Conservation (phyloP, 805 yeast genomes). For the Barnettozyma sp. region DNA sequence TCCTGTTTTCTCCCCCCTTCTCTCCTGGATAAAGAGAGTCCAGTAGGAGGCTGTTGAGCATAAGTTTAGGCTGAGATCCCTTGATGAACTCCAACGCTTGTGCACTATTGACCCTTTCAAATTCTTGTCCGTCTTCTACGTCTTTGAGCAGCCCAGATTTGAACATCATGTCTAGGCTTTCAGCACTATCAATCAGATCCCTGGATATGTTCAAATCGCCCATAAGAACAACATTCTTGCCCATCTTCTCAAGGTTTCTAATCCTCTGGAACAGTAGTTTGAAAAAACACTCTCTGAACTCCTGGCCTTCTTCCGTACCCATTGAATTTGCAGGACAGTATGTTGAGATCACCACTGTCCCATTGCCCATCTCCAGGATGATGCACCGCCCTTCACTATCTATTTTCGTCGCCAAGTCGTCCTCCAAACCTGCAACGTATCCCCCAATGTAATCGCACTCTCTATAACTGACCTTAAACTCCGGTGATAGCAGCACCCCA, state of each 20-base stretch:
- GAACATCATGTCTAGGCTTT: constrained; percentile 42
- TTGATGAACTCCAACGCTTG: constrained; percentile 31
- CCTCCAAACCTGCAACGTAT: constrained; percentile 40
- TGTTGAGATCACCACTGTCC: constrained; percentile 53
- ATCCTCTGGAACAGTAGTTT: constrained; percentile 55
- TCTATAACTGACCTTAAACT: constrained; percentile 15
- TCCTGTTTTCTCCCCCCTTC: constrained; percentile 31
- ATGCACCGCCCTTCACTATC: constrained; percentile 86
- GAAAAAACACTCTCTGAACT: constrained; percentile 51
- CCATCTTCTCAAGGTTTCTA: constrained; percentile 41
- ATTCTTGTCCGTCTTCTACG: constrained; percentile 22
- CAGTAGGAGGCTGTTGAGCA: constrained; percentile 40
- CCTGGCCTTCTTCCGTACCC: constrained; percentile 59
- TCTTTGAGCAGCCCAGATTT: constrained; percentile 31
- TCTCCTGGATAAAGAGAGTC: constrained; percentile 29
- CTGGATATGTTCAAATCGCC: constrained; percentile 86
- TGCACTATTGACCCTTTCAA: constrained; percentile 31
- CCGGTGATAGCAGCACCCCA: constrained; percentile 39
- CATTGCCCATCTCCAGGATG: constrained; percentile 60
- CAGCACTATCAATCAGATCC: constrained; percentile 80
- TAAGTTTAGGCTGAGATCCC: constrained; percentile 34
- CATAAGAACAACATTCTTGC: constrained; percentile 68
- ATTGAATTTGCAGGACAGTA: constrained; percentile 93
- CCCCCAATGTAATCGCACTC: constrained; percentile 56
- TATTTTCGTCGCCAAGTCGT: constrained; percentile 35